Evolutionary conservation across 2,329 filamentous ascomycete species (phyloP).

Genomic region (Alternaria arbusti): DNA sequence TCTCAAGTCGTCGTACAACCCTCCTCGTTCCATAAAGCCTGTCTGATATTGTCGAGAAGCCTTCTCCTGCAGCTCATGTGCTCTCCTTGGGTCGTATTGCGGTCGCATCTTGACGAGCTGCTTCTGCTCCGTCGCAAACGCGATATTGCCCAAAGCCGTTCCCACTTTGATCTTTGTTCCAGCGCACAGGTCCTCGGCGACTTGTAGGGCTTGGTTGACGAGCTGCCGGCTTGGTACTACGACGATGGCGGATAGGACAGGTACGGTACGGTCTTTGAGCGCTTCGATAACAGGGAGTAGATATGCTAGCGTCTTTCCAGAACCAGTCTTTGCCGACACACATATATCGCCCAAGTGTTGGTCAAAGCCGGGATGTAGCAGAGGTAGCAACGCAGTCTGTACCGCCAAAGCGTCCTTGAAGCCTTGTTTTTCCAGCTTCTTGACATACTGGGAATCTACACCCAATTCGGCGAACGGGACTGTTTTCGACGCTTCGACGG

Average conservation of each 20-base stretch:
- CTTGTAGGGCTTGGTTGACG: conserved; percentile 82
- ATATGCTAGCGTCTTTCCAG: conserved; percentile 93
- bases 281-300: conserved; percentile 83
- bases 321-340: conserved; percentile 91
- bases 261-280: conserved; percentile 68
- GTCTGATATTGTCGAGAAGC: conserved; percentile 39
- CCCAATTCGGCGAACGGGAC: conserved; percentile 69
- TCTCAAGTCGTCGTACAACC: conserved; percentile 48
- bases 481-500: conserved; percentile 66
- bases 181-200: conserved; percentile 73
- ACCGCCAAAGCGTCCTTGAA: conserved; percentile 78
- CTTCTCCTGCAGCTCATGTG: conserved; percentile 55
- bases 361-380: conserved; percentile 71
- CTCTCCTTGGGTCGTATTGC: conserved; percentile 69
- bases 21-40: conserved; percentile 46
- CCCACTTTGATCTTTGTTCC: conserved; percentile 79
- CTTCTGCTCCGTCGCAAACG: conserved; percentile 70
- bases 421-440: conserved; percentile 70
- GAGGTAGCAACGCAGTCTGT: conserved; percentile 79
- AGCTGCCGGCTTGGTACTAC: conserved; percentile 91
- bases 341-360: conserved; percentile 77
- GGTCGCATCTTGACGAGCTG: conserved; percentile 64
- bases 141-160: conserved; percentile 81
- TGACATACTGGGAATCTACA: conserved; percentile 65
- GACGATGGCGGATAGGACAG: conserved; percentile 77